Evolutionary conservation across 148 eudicot species (phyloP).

Genomic region (Camellia lanceoleosa): DNA sequence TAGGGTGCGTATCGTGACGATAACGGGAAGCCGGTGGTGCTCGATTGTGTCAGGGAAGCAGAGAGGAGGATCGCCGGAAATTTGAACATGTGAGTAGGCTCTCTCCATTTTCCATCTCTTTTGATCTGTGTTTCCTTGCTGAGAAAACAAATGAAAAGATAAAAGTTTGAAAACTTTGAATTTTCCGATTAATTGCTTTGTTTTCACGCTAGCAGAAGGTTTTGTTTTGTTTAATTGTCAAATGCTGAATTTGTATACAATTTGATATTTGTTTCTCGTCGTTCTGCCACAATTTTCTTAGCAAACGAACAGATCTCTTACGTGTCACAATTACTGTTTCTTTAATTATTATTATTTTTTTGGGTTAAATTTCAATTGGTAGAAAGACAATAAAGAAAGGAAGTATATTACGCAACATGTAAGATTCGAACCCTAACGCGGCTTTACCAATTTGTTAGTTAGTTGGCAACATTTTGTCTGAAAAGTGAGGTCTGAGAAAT

Average conservation of each 20-base stretch:
- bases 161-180: not conserved
- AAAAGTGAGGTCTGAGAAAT: not conserved
- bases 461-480: not conserved
- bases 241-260: not conserved
- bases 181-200: not conserved
- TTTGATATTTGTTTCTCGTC: not conserved
- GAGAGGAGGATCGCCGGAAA: conserved; percentile 84
- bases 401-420: too few relatives aligned
- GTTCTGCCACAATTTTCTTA: not conserved
- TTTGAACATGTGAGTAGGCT: conserved; percentile 67
- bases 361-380: not conserved
- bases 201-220: not conserved
- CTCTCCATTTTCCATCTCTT: not conserved
- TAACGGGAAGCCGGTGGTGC: conserved; percentile 89
- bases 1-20: conserved; percentile 97
- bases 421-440: too few relatives aligned
- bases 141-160: not conserved
- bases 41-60: conserved; percentile 87
- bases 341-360: not conserved
- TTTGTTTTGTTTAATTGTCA: not conserved
- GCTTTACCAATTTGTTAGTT: not conserved
- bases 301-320: not conserved
- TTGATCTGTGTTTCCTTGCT: not conserved
- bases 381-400: too few relatives aligned
- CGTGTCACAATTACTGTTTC: not conserved